A percentile compares a stretch with the other conserved stretches of the same genome.
These are phyloP conservation scores for Fusarium hainanense DNA, from an alignment of 2,329 filamentous ascomycete genomes.

Conservation along the genomic window DNA sequence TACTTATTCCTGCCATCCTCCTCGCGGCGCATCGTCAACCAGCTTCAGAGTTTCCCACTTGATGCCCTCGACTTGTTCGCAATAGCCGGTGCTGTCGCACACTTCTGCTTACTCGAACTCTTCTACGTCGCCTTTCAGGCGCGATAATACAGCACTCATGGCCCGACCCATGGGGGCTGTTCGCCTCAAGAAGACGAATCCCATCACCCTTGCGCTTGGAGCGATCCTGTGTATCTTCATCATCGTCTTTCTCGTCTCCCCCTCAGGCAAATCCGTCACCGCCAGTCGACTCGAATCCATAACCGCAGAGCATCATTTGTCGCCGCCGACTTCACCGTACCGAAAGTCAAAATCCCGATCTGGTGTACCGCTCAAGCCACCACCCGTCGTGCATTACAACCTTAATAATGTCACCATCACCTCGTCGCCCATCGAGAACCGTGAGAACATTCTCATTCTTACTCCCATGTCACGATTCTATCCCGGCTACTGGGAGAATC, in stretches of 20 bases:
- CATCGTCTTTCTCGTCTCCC: conserved; percentile 70
- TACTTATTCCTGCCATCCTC: conserved; percentile 13
- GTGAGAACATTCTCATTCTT: conserved; percentile 88
- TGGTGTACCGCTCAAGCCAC: conserved; percentile 61
- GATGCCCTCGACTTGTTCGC: conserved; percentile 37
- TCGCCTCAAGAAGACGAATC: conserved; percentile 83
- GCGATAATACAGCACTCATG: conserved; percentile 54
- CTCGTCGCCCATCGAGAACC: conserved; percentile 77
- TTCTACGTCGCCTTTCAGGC: conserved; percentile 2
- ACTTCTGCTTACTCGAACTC: background rate
- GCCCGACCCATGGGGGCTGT: conserved; percentile 70
- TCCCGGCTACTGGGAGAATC: conserved; percentile 93
- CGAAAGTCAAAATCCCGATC: conserved; percentile 53
- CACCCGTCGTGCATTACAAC: conserved; percentile 91
- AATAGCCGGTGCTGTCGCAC: conserved; percentile 40
- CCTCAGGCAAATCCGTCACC: conserved; percentile 63
- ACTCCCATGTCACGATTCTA: conserved; percentile 96
- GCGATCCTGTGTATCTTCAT: conserved; percentile 77
- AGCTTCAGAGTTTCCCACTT: conserved; percentile 32
- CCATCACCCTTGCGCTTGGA: conserved; percentile 79
- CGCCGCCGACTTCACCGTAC: conserved; percentile 57
- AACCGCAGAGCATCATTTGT: conserved; percentile 57
- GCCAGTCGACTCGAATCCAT: conserved; percentile 59
- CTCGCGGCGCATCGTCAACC: conserved; percentile 23
- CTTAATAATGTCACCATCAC: conserved; percentile 95